Percentiles rank a stretch among this genome's conserved stretches.
These are phyloP conservation scores for Plectosphaerella plurivora DNA, from an alignment of 2,329 filamentous ascomycete genomes.

Conservation along the genomic window DNA sequence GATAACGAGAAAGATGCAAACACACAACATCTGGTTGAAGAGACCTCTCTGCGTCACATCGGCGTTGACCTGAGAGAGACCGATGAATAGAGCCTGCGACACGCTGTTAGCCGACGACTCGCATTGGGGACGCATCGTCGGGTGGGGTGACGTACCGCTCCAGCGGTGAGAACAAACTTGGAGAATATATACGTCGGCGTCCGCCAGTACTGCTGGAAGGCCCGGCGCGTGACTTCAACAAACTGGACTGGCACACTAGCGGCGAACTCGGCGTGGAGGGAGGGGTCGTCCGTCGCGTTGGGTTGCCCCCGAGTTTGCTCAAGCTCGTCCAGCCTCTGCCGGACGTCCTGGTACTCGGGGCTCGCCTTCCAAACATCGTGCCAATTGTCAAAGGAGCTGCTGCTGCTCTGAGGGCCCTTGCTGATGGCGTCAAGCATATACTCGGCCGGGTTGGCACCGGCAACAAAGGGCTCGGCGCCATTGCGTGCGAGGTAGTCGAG, in stretches of 20 bases:
- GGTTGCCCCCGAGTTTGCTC: slow-evolving; percentile 14
- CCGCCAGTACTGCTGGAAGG: slow-evolving; percentile 76
- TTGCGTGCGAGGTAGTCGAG: slow-evolving; percentile 58
- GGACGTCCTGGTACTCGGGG: slow-evolving; percentile 23
- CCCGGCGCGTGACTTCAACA: slow-evolving; percentile 53
- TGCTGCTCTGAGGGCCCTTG: slow-evolving; percentile 43
- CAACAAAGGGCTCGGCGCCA: slow-evolving; percentile 47
- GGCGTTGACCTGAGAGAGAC: slow-evolving; percentile 62
- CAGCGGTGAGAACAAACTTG: slow-evolving; percentile 55
- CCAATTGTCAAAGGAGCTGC: slow-evolving; percentile 33
- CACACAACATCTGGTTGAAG: slow-evolving; percentile 67
- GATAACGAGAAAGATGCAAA: slow-evolving; percentile 68
- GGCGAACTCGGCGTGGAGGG: slow-evolving; percentile 61
- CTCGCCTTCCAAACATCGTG: slow-evolving; percentile 29
- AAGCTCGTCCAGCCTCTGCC: slow-evolving; percentile 23
- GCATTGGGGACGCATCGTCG: too few relatives aligned
- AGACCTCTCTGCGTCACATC: slow-evolving; percentile 59
- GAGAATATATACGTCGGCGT: slow-evolving; percentile 71
- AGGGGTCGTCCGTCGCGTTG: slow-evolving; percentile 30
- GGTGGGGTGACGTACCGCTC: slow-evolving; percentile 21
- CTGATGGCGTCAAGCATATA: slow-evolving; percentile 54
- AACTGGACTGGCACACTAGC: slow-evolving; percentile 61
- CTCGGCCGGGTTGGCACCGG: slow-evolving; percentile 61
- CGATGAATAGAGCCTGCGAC: slow-evolving; percentile 61
- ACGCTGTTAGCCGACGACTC: too few relatives aligned